These are phyloP conservation scores for Mycena filopes DNA, from an alignment of 768 basidiomycete genomes.

Conservation along the genomic window DNA sequence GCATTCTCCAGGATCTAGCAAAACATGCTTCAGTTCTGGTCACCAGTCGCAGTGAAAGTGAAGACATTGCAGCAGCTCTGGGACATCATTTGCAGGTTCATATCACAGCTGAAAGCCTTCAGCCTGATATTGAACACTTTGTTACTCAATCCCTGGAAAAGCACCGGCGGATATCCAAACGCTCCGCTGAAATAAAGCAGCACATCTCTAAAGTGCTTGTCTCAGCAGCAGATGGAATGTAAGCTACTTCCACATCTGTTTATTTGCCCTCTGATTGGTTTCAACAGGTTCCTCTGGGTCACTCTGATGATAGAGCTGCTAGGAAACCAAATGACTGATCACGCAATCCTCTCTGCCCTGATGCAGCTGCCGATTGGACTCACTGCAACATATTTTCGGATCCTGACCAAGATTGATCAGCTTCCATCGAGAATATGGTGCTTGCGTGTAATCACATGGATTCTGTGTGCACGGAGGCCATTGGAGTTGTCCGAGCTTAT, in stretches of 20 bases:
- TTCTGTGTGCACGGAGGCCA: conserved; percentile 22
- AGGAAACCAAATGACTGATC: conserved; percentile 19
- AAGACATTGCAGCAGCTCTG: conserved; percentile 12
- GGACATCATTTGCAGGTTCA: conserved; percentile 10
- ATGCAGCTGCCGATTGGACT: conserved; percentile 22
- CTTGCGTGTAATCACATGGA: conserved; percentile 21
- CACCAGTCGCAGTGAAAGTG: conserved; percentile 20
- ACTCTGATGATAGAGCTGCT: conserved; percentile 27
- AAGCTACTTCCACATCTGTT: background rate
- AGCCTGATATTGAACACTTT: conserved; percentile 23
- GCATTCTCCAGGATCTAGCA: background rate
- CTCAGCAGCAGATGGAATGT: conserved; percentile 27
- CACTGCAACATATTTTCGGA: conserved; percentile 25
- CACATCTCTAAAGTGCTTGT: conserved; percentile 18
- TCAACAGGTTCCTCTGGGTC: conserved; percentile 27
- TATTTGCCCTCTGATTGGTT: background rate
- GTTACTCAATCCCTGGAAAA: conserved; percentile 5
- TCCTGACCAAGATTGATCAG: conserved; percentile 21
- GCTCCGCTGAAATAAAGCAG: conserved; percentile 12
- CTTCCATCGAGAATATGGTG: conserved; percentile 19
- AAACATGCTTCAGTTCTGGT: too few species aligned
- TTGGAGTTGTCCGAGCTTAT: conserved; percentile 23
- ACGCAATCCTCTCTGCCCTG: conserved; percentile 17
- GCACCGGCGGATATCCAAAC: conserved; percentile 18
- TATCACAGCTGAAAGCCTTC: conserved; percentile 11